These are phyloP conservation scores for Peronospora tabacina DNA, from an alignment of 352 stramenopile species.

Conservation along the genomic window DNA sequence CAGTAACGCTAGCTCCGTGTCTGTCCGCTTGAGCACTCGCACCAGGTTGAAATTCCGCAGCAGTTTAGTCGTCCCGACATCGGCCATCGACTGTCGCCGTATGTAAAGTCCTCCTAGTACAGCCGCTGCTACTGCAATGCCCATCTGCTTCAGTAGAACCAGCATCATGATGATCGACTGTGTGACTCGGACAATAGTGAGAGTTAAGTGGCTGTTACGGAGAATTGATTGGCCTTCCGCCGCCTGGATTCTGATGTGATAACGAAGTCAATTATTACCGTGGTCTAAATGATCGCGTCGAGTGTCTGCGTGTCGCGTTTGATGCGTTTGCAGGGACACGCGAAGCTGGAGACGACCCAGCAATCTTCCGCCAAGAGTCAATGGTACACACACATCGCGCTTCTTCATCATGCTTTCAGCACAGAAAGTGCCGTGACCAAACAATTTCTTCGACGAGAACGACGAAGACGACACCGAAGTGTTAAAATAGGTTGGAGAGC, in stretches of 20 bases:
- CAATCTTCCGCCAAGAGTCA: slow-evolving; percentile 58
- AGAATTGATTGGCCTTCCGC: no score
- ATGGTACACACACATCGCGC: slow-evolving; percentile 42
- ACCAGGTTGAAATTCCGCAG: slow-evolving; percentile 52
- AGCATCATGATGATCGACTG: slow-evolving; percentile 8
- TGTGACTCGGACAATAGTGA: neutral
- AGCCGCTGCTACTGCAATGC: slow-evolving; percentile 20
- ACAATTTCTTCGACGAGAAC: slow-evolving; percentile 35
- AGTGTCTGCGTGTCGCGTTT: slow-evolving; percentile 11
- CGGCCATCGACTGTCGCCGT: slow-evolving; percentile 20
- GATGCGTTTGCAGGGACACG: slow-evolving; percentile 45
- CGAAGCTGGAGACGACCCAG: slow-evolving; percentile 50
- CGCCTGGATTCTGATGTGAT: no score
- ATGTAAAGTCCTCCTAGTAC: slow-evolving; percentile 33
- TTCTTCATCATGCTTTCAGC: slow-evolving; percentile 44
- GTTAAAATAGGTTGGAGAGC: slow-evolving; percentile 25
- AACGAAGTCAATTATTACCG: no score
- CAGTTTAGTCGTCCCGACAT: slow-evolving; percentile 27
- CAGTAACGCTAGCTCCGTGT: slow-evolving; percentile 58
- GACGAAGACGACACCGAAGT: slow-evolving; percentile 23
- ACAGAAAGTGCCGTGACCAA: slow-evolving; percentile 64
- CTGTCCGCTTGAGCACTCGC: slow-evolving; percentile 57
- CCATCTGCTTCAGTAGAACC: slow-evolving; percentile 21
- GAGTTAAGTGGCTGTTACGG: slow-evolving; percentile 14
- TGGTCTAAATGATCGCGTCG: no score